These are phyloP conservation scores for Dryadomyces sulphureus DNA, from an alignment of 2,329 filamentous ascomycete genomes.

Conservation along the genomic window DNA sequence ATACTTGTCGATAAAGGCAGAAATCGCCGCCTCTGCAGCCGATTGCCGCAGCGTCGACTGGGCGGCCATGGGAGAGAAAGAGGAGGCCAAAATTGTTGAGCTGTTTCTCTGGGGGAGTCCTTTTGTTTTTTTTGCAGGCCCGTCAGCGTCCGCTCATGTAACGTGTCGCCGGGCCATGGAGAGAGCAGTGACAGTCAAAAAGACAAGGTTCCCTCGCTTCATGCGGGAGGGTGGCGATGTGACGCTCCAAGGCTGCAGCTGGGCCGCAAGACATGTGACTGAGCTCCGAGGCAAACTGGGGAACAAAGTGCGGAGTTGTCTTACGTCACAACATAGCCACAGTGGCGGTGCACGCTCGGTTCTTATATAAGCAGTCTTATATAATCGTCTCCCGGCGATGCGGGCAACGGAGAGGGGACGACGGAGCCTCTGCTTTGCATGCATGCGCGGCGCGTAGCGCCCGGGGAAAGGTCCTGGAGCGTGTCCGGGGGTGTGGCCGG, in stretches of 20 bases:
- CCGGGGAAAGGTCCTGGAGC: neutral
- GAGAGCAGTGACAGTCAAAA: too few species aligned
- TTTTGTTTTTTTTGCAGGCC: too few species aligned
- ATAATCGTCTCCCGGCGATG: too few species aligned
- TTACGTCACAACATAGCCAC: too few species aligned
- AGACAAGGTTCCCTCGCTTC: too few species aligned
- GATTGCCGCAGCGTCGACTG: constrained; percentile 69
- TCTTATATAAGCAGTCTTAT: too few species aligned
- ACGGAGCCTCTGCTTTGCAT: neutral
- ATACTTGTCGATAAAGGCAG: constrained; percentile 48
- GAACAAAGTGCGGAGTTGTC: neutral
- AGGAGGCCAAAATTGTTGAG: neutral
- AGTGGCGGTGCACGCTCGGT: too few species aligned
- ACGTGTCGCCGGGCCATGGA: too few species aligned
- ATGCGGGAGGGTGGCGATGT: too few species aligned
- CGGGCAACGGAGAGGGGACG: neutral
- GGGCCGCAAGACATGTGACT: constrained; percentile 9
- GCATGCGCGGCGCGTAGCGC: neutral
- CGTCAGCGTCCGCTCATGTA: too few species aligned
- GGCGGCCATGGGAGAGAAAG: constrained; percentile 48
- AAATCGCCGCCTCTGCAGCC: constrained; percentile 51
- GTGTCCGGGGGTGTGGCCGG: neutral
- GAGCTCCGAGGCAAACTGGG: constrained; percentile 7
- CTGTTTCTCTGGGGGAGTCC: too few species aligned
- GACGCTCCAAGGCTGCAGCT: too few species aligned